Percentiles rank a stretch among this genome's conserved stretches.
Evolutionary conservation across 768 basidiomycete genomes (phyloP).

Genomic region (Xanthoconium stramineum): DNA sequence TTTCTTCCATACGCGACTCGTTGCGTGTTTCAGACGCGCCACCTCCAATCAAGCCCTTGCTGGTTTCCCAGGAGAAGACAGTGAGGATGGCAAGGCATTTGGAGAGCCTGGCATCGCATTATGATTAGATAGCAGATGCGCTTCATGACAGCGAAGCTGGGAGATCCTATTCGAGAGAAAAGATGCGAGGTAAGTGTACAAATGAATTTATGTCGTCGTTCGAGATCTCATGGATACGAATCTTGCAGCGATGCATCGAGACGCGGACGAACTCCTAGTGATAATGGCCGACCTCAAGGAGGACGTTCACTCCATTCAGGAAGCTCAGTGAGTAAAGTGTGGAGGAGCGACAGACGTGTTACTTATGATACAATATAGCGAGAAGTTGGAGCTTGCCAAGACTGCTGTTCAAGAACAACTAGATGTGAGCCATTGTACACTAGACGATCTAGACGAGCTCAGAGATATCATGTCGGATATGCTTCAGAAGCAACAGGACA

Average conservation of each 20-base stretch:
- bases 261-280: conserved; percentile 71
- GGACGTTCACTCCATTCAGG: conserved; percentile 48
- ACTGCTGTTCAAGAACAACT: conserved; percentile 45
- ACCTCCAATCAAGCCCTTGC: conserved; percentile 44
- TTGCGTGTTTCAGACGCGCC: conserved; percentile 40
- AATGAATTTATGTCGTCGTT: not conserved
- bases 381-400: conserved; percentile 46
- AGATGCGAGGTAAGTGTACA: conserved; percentile 52
- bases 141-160: conserved; percentile 68
- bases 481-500: conserved; percentile 61
- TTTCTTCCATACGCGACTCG: conserved; percentile 51
- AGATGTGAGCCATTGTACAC: conserved; percentile 43
- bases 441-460: conserved; percentile 72
- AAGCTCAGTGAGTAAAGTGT: conserved; percentile 49
- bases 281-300: conserved; percentile 75
- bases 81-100: conserved; percentile 70
- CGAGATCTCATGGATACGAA: not conserved
- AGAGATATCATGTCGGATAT: conserved; percentile 79
- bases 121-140: conserved; percentile 71
- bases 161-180: conserved; percentile 62
- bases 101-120: conserved; percentile 71
- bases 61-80: conserved; percentile 48
- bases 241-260: conserved; percentile 68
- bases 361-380: conserved; percentile 37
- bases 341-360: not conserved